These are phyloP conservation scores for Cylindrodendrum hubeiense DNA, from an alignment of 2,329 filamentous ascomycete genomes.

Conservation along the genomic window DNA sequence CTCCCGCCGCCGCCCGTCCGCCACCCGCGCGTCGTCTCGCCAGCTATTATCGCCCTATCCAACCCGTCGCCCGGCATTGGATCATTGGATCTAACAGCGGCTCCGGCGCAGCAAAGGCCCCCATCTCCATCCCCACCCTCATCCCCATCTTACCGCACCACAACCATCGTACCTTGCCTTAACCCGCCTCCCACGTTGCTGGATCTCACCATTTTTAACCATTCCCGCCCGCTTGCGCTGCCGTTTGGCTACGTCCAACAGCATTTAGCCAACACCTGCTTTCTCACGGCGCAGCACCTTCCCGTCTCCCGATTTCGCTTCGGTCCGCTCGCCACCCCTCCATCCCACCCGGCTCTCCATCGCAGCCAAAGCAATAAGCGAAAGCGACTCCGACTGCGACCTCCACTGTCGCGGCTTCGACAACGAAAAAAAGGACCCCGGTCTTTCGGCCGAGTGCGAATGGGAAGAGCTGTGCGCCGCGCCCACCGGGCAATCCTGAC, in stretches of 20 bases:
- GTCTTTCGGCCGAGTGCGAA: conserved; percentile 20
- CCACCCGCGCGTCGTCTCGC: conserved; percentile 1
- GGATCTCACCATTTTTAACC: conserved; percentile 13
- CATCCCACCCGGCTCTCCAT: no score
- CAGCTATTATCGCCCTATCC: not conserved
- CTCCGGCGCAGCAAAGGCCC: not conserved
- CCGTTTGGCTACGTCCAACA: not conserved
- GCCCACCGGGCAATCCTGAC: conserved; percentile 9
- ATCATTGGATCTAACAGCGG: not conserved
- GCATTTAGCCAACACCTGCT: not conserved
- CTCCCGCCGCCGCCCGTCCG: not conserved
- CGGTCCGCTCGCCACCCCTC: not conserved
- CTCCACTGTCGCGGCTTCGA: not conserved
- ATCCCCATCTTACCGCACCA: conserved; percentile 3
- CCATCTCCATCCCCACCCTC: conserved; percentile 2
- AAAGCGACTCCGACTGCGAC: not conserved
- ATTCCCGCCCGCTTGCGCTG: not conserved
- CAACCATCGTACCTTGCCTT: conserved; percentile 11
- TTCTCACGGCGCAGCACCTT: not conserved
- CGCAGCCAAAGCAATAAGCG: not conserved
- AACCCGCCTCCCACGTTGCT: conserved; percentile 13
- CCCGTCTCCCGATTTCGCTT: conserved; percentile 11
- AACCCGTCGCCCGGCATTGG: not conserved
- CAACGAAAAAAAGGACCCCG: not conserved
- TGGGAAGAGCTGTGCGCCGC: conserved; percentile 12